Conservation (phyloP, 2,329 filamentous ascomycete species). For the Hymenoscyphus infarciens region DNA sequence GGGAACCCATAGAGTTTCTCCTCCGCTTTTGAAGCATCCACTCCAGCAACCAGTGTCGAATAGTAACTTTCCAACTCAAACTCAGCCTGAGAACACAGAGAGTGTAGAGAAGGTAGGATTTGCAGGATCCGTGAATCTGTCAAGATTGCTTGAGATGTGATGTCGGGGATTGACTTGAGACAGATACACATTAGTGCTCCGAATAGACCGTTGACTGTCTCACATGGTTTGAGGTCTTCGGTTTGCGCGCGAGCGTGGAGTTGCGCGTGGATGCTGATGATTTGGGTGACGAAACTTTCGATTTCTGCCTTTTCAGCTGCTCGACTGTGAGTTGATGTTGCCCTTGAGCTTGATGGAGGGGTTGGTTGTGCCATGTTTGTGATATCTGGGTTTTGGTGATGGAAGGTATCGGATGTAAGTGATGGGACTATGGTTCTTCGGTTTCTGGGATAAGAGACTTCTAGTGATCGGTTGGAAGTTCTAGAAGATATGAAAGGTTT, state of each 20-base stretch:
- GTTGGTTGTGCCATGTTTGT: background rate
- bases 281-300: background rate
- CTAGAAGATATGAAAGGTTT: background rate
- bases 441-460: background rate
- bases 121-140: constrained; percentile 26
- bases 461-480: background rate
- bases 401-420: too few relatives aligned
- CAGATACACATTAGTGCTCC: constrained; percentile 39
- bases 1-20: constrained; percentile 40
- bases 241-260: background rate
- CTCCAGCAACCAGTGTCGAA: constrained; percentile 38
- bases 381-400: background rate
- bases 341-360: background rate
- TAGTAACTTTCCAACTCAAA: constrained; percentile 44
- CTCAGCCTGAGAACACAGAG: constrained; percentile 44
- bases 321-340: background rate
- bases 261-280: background rate
- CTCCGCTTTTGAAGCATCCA: constrained; percentile 14
- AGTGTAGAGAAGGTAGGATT: constrained; percentile 39
- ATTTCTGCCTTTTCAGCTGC: background rate
- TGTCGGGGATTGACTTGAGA: constrained; percentile 30
- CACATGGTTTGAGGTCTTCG: constrained; percentile 33
- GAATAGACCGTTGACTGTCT: constrained; percentile 37
- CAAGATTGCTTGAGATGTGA: constrained; percentile 22
- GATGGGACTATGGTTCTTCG: background rate